Percentiles rank a stretch among this genome's conserved stretches.
Evolutionary conservation across 257 asterid species (phyloP).

Genomic region (Anisodus tanguticus): DNA sequence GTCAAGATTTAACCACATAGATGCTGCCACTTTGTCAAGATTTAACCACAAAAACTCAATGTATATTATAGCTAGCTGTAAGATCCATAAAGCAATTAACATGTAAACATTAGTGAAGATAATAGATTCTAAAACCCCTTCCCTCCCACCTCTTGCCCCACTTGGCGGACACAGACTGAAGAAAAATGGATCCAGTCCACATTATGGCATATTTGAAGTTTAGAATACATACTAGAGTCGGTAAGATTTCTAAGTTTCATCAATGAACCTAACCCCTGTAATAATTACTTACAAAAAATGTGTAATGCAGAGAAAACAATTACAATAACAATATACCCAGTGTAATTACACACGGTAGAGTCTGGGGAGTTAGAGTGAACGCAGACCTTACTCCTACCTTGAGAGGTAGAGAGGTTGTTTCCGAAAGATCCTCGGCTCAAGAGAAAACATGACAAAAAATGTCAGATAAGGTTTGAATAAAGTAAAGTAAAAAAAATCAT

Average conservation of each 20-base stretch:
- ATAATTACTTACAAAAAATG: neutral
- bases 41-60: neutral
- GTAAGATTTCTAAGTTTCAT: slow-evolving; percentile 12
- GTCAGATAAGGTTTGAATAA: too few relatives aligned
- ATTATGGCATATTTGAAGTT: neutral
- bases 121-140: neutral
- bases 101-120: neutral
- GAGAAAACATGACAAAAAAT: too few relatives aligned
- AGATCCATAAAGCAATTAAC: neutral
- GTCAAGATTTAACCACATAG: too few relatives aligned
- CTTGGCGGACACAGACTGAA: neutral
- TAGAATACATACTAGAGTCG: neutral
- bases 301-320: neutral
- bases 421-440: too few relatives aligned
- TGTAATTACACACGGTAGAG: too few relatives aligned
- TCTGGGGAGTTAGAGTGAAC: too few relatives aligned
- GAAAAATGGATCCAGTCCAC: neutral
- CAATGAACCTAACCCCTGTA: neutral
- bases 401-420: too few relatives aligned
- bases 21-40: neutral
- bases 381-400: too few relatives aligned
- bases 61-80: neutral
- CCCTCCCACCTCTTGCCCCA: neutral
- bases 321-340: too few relatives aligned
- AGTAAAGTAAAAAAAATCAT: too few relatives aligned